A percentile compares a stretch with the other conserved stretches of the same genome.
Conservation (phyloP, 1,284 basidiomycete genomes). For the Sphaerobolus stellatus region DNA sequence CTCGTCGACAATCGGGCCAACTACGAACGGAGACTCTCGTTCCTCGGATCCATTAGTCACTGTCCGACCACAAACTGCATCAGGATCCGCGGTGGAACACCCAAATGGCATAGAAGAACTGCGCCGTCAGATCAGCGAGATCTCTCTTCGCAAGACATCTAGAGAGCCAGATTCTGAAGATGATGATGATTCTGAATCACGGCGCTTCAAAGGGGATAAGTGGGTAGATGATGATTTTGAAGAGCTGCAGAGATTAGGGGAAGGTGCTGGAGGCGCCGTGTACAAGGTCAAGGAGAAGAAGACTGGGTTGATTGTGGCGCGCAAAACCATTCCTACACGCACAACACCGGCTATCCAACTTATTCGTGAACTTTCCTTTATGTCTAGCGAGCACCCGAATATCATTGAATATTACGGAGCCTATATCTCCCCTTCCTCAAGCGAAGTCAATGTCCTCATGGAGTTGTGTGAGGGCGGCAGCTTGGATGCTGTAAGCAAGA, state of each 20-base stretch:
- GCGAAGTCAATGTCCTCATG: constrained; percentile 95
- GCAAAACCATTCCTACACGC: constrained; percentile 94
- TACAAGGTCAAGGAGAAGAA: constrained; percentile 84
- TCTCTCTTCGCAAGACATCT: neutral
- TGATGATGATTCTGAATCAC: neutral
- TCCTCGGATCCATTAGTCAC: neutral
- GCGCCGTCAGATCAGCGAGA: constrained; percentile 7
- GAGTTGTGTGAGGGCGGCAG: constrained; percentile 89
- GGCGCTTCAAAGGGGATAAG: constrained; percentile 25
- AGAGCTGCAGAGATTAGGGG: constrained; percentile 76
- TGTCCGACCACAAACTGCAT: too few relatives aligned
- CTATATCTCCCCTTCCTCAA: constrained; percentile 89
- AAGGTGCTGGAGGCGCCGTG: constrained; percentile 95
- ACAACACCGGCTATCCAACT: constrained; percentile 94
- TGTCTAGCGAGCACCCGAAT: constrained; percentile 82
- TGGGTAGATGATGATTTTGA: constrained; percentile 75
- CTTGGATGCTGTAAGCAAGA: constrained; percentile 84
- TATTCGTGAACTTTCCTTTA: constrained; percentile 89
- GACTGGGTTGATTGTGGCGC: constrained; percentile 81
- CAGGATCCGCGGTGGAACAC: too few relatives aligned
- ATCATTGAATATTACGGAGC: constrained; percentile 95
- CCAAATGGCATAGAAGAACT: constrained; percentile 9
- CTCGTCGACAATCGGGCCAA: neutral
- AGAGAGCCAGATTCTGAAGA: neutral
- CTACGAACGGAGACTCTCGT: neutral